phyloP scores from a whole-genome alignment of 768 basidiomycete genomes.

The Lenzites betulinus region DNA sequence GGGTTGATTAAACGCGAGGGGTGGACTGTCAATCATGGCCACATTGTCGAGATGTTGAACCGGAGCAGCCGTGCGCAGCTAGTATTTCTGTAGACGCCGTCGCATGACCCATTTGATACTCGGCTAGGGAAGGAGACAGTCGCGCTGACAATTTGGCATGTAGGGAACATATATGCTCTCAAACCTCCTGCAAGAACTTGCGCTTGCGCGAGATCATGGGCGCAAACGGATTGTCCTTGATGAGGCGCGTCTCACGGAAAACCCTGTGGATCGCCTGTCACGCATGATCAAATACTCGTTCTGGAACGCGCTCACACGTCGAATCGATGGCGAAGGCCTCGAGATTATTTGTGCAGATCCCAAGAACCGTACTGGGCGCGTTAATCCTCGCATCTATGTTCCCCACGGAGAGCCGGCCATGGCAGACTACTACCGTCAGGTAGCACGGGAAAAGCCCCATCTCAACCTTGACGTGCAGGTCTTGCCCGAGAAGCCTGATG shows the following conservation, averaged over 20 bases:
- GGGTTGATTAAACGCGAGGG: slow-evolving; percentile 1
- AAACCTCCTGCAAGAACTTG: slow-evolving; percentile 97
- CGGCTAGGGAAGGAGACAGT: not conserved
- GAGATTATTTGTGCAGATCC: slow-evolving; percentile 98
- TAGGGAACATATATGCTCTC: slow-evolving; percentile 99
- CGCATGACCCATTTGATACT: not conserved
- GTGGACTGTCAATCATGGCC: slow-evolving; percentile 13
- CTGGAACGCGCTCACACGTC: slow-evolving; percentile 95
- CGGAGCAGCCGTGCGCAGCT: not conserved
- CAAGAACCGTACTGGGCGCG: slow-evolving; percentile 90
- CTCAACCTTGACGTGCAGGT: slow-evolving; percentile 92
- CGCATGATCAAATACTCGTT: slow-evolving; percentile 98
- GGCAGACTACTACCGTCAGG: slow-evolving; percentile 92
- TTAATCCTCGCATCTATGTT: slow-evolving; percentile 93
- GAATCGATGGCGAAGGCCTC: slow-evolving; percentile 95
- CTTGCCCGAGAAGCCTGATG: slow-evolving; percentile 84
- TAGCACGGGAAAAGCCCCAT: slow-evolving; percentile 90
- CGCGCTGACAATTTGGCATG: not conserved
- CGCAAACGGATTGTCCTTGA: slow-evolving; percentile 98
- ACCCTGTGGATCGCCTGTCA: slow-evolving; percentile 94
- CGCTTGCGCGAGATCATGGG: slow-evolving; percentile 92
- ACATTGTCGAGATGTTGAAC: slow-evolving; percentile 8
- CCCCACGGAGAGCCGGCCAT: slow-evolving; percentile 92
- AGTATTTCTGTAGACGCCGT: not conserved
- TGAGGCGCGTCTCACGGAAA: slow-evolving; percentile 95